Evolutionary conservation across 495 filamentous ascomycete species (phyloP).

Genomic region (Penicillium lividum): DNA sequence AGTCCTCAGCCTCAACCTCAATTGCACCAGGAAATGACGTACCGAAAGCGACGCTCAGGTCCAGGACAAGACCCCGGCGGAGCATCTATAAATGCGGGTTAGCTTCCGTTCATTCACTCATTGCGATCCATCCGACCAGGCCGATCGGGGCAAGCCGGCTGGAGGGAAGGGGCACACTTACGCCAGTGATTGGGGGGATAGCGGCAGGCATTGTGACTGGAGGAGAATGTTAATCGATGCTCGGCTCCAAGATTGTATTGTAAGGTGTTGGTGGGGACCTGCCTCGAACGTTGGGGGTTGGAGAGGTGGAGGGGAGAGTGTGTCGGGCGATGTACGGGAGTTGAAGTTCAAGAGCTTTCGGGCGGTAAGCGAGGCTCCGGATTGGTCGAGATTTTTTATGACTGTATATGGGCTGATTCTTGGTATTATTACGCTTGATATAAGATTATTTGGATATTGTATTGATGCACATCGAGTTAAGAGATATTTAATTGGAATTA

Average conservation of each 20-base stretch:
- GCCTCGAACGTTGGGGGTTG: constrained; percentile 26
- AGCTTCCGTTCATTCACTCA: constrained; percentile 8
- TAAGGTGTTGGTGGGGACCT: constrained; percentile 18
- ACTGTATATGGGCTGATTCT: constrained; percentile 5
- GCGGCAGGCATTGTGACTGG: constrained; percentile 45
- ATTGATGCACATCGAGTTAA: background rate
- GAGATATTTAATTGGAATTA: background rate
- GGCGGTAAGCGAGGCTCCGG: constrained; percentile 44
- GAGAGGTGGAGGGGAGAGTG: constrained; percentile 32
- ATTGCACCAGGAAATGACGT: constrained; percentile 34
- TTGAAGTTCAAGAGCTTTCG: constrained; percentile 45
- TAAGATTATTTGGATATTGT: background rate
- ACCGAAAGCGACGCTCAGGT: constrained; percentile 77
- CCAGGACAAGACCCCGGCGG: constrained; percentile 70
- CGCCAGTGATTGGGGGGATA: constrained; percentile 52
- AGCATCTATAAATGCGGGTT: constrained; percentile 58
- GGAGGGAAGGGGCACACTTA: constrained; percentile 36
- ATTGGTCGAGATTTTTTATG: constrained; percentile 25
- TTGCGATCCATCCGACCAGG: constrained; percentile 12
- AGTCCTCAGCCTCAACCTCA: background rate
- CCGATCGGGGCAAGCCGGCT: constrained; percentile 29
- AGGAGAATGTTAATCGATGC: constrained; percentile 24
- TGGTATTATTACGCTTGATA: background rate
- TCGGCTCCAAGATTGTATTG: constrained; percentile 9
- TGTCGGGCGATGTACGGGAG: constrained; percentile 30